A percentile compares a stretch with the other conserved stretches of the same genome.
Evolutionary conservation across 441 rosid genomes (phyloP).

Genomic region (Gossypium gossypioides): DNA sequence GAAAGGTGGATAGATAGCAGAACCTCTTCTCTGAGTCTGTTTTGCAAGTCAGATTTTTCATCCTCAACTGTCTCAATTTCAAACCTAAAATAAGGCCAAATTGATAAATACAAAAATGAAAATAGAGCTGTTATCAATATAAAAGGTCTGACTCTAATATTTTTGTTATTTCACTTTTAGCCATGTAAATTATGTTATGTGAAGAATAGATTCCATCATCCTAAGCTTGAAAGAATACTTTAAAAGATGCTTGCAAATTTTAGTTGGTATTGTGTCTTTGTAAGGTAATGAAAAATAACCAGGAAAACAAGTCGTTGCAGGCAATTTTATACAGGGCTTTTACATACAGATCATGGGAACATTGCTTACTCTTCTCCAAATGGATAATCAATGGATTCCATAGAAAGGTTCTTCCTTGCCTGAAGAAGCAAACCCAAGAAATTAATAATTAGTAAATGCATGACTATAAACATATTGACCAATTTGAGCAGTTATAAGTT

Average conservation of each 20-base stretch:
- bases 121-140: not conserved
- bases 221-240: not conserved
- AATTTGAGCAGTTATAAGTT: not conserved
- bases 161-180: not conserved
- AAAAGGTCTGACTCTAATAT: not conserved
- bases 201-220: not conserved
- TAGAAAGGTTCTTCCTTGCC: constrained; percentile 79
- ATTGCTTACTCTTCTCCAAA: constrained; percentile 78
- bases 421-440: constrained; percentile 24
- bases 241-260: constrained; percentile 1
- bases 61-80: constrained; percentile 69
- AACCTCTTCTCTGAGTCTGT: constrained; percentile 69
- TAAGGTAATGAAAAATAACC: constrained; percentile 9
- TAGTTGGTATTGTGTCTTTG: not conserved
- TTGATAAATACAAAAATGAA: constrained; percentile 9
- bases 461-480: not conserved
- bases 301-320: constrained; percentile 10
- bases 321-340: constrained; percentile 2
- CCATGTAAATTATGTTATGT: not conserved
- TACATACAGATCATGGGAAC: constrained; percentile 13
- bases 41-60: constrained; percentile 51
- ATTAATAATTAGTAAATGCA: not conserved
- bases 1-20: not conserved
- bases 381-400: constrained; percentile 61
- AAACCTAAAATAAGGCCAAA: constrained; percentile 32